Percentiles rank a stretch among this genome's conserved stretches.
Conservation (phyloP, 164 flowering plant species). For the Liquidambar formosana region DNA sequence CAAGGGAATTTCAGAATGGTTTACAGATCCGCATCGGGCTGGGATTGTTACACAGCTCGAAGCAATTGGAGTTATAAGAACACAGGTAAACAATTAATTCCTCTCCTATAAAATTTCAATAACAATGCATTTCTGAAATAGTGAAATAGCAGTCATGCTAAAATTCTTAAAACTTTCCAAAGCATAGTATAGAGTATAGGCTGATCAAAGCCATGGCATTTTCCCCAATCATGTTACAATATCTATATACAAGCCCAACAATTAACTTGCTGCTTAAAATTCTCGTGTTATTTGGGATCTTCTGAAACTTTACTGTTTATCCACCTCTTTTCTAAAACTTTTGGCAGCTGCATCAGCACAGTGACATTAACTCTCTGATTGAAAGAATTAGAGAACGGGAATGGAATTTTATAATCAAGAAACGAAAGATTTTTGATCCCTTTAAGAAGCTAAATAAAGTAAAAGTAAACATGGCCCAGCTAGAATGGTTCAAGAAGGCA, state of each 20-base stretch:
- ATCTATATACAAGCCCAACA: too few species aligned
- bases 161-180: too few species aligned
- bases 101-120: too few species aligned
- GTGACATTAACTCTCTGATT: background rate
- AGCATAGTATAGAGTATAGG: too few species aligned
- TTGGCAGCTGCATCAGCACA: slow-evolving; percentile 10
- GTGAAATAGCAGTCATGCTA: too few species aligned
- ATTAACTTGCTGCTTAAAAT: too few species aligned
- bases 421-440: slow-evolving; percentile 13
- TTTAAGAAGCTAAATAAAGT: slow-evolving; percentile 27
- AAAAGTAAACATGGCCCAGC: slow-evolving; percentile 32
- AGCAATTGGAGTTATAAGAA: slow-evolving; percentile 22
- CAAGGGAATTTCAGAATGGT: slow-evolving; percentile 4
- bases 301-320: too few species aligned
- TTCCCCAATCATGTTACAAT: too few species aligned
- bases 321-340: too few species aligned
- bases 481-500: slow-evolving; percentile 54
- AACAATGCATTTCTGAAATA: too few species aligned
- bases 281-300: too few species aligned
- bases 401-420: background rate
- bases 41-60: slow-evolving; percentile 29
- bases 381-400: slow-evolving; percentile 11
- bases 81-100: slow-evolving; percentile 18
- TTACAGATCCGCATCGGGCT: slow-evolving; percentile 8
- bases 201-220: too few species aligned